Conservation (phyloP, 2,329 filamentous ascomycete species). For the Aureobasidium sp. region DNA sequence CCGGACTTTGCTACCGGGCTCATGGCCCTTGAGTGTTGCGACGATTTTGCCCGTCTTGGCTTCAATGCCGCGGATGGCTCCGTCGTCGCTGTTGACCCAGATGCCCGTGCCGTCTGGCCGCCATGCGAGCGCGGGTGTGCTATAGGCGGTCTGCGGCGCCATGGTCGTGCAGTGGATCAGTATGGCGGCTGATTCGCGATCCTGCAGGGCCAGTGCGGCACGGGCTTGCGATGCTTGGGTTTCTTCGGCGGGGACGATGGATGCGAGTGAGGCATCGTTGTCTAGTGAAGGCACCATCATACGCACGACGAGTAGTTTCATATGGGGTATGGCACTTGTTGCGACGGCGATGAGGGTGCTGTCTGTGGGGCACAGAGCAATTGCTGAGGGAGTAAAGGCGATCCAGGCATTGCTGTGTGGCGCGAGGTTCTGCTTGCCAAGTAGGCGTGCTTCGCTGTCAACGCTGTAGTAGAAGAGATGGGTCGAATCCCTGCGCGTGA, state of each 20-base stretch:
- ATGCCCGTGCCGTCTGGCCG: constrained; percentile 49
- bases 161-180: constrained; percentile 52
- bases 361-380: constrained; percentile 51
- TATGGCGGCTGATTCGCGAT: constrained; percentile 55
- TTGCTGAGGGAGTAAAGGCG: constrained; percentile 53
- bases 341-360: constrained; percentile 51
- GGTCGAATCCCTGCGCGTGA: constrained; percentile 52
- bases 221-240: constrained; percentile 42
- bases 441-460: constrained; percentile 32
- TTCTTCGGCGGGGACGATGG: constrained; percentile 22
- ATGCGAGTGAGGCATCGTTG: constrained; percentile 13
- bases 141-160: constrained; percentile 58
- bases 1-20: constrained; percentile 51
- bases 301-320: constrained; percentile 29
- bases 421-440: constrained; percentile 54
- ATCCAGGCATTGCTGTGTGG: constrained; percentile 58
- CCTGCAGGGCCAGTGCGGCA: constrained; percentile 45
- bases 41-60: constrained; percentile 51
- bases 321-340: constrained; percentile 53
- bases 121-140: constrained; percentile 56
- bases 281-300: constrained; percentile 8
- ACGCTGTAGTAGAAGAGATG: constrained; percentile 51
- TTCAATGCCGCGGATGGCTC: constrained; percentile 54
- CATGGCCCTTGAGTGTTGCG: constrained; percentile 45
- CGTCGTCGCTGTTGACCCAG: constrained; percentile 61